phyloP scores from a whole-genome alignment of 2,329 filamentous ascomycete species.

The Leptodontidium sp. region DNA sequence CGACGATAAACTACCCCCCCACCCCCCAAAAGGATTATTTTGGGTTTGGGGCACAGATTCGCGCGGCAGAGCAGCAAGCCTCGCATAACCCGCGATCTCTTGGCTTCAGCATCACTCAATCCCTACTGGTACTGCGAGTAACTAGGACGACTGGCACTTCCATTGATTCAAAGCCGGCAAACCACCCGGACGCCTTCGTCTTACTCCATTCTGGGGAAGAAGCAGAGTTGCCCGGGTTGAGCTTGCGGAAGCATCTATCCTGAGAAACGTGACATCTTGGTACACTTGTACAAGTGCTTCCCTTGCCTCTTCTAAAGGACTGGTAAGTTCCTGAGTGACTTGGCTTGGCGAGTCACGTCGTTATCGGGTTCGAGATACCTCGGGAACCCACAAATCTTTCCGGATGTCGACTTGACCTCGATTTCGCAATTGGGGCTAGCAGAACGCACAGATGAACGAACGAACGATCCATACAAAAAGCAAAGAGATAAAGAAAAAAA shows the following conservation, averaged over 20 bases:
- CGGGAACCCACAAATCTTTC: neutral
- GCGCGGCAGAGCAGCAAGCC: constrained; percentile 15
- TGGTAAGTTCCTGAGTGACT: neutral
- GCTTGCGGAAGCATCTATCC: constrained; percentile 7
- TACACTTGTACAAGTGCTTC: constrained; percentile 6
- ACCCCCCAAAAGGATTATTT: neutral
- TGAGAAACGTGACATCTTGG: constrained; percentile 2
- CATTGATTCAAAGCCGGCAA: neutral
- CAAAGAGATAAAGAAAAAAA: neutral
- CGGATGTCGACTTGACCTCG: neutral
- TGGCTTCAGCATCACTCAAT: neutral
- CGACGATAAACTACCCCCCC: neutral
- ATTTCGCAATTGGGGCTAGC: neutral
- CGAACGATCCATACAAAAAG: constrained; percentile 7
- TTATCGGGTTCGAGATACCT: neutral
- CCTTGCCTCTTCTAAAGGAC: neutral
- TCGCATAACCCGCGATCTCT: constrained; percentile 1
- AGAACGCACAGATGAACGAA: neutral
- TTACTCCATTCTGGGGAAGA: constrained; percentile 8
- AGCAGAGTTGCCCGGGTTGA: neutral
- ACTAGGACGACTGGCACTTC: neutral
- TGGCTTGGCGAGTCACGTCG: neutral
- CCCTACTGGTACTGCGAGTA: no score
- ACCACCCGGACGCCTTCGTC: neutral
- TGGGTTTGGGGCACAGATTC: constrained; percentile 11